Evolutionary conservation across 345 rosid genomes (phyloP).

Genomic region (Gossypium thurberi): DNA sequence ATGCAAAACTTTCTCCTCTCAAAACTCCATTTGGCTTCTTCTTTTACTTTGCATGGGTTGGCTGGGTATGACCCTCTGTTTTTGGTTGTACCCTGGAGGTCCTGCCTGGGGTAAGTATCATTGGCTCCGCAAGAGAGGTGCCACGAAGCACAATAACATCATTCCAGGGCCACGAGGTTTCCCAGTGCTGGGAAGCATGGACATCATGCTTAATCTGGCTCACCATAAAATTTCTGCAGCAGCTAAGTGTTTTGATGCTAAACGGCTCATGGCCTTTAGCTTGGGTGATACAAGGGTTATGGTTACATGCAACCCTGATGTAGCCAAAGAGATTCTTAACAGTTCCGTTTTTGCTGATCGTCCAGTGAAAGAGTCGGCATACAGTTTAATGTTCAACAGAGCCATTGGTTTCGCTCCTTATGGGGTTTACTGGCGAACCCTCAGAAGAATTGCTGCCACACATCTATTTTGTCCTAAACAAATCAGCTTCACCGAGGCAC

Average conservation of each 20-base stretch:
- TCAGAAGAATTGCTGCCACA: conserved; percentile 47
- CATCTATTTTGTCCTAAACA: conserved; percentile 62
- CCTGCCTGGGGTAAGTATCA: conserved; percentile 64
- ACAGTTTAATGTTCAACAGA: conserved; percentile 61
- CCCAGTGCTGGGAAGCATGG: conserved; percentile 62
- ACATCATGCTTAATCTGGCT: conserved; percentile 50
- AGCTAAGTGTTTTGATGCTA: conserved; percentile 37
- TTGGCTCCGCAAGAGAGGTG: conserved; percentile 10
- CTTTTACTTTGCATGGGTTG: conserved; percentile 28
- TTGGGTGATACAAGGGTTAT: conserved; percentile 57
- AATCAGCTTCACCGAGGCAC: conserved; percentile 38
- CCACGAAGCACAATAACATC: conserved; percentile 42
- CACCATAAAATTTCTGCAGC: conserved; percentile 45
- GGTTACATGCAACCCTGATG: conserved; percentile 61
- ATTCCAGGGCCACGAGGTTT: conserved; percentile 74
- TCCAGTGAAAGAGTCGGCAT: conserved; percentile 71
- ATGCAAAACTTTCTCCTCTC: conserved; percentile 40
- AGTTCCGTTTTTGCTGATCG: conserved; percentile 63
- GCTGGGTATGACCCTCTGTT: conserved; percentile 34
- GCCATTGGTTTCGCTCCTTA: conserved; percentile 80
- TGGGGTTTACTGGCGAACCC: conserved; percentile 69
- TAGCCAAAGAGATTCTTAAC: conserved; percentile 60
- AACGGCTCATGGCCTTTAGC: conserved; percentile 68
- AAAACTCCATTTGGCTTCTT: conserved; percentile 30
- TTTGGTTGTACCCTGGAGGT: conserved; percentile 64